Conservation (phyloP, 2,329 filamentous ascomycete genomes). For the Zarea fungicola region DNA sequence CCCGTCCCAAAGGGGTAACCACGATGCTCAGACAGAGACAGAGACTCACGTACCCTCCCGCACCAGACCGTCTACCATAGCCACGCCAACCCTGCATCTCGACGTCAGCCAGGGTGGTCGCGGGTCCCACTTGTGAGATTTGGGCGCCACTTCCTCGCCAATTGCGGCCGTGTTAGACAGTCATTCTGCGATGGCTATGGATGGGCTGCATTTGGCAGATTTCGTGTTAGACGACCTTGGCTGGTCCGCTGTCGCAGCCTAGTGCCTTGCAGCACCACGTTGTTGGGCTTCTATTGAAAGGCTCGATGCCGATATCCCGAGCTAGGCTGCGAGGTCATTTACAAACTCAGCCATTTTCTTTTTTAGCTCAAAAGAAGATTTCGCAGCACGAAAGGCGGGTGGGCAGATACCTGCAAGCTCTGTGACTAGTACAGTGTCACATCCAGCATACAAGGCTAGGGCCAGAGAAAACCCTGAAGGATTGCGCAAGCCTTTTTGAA, state of each 20-base stretch:
- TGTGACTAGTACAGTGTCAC: background rate
- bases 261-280: background rate
- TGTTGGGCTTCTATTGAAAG: too few species aligned
- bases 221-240: background rate
- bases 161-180: background rate
- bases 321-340: background rate
- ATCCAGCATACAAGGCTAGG: background rate
- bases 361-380: background rate
- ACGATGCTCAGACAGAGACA: constrained; percentile 1
- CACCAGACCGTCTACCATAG: too few species aligned
- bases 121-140: constrained; percentile 8
- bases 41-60: background rate
- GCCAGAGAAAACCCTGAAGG: background rate
- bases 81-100: background rate
- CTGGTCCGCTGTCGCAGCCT: background rate
- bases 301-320: background rate
- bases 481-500: constrained; percentile 13
- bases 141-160: background rate
- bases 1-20: constrained; percentile 5
- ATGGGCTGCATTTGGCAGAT: background rate
- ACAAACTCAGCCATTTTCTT: background rate
- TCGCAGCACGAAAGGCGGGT: too few species aligned
- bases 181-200: background rate
- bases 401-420: background rate
- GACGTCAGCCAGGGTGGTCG: constrained; percentile 2